These are phyloP conservation scores for Gossypium gossypioides DNA, from an alignment of 441 rosid species.

Conservation along the genomic window DNA sequence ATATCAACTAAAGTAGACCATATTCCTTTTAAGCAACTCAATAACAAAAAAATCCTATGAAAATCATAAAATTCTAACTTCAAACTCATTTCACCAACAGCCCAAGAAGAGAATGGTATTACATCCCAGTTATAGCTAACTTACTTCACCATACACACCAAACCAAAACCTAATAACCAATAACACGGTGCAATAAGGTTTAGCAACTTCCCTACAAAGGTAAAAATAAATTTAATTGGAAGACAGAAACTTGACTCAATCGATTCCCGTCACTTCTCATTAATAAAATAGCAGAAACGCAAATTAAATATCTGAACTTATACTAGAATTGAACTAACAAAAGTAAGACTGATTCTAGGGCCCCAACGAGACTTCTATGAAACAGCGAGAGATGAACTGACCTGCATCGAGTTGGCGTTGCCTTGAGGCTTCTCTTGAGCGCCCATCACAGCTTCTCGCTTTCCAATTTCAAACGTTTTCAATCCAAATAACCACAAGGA, in stretches of 20 bases:
- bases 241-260: background rate
- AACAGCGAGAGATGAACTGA: constrained; percentile 22
- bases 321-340: background rate
- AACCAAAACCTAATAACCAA: background rate
- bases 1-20: background rate
- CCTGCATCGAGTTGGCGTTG: constrained; percentile 84
- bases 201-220: background rate
- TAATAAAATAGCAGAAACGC: background rate
- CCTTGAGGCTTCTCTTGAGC: constrained; percentile 71
- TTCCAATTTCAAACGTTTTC: constrained; percentile 25
- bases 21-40: background rate
- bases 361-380: background rate
- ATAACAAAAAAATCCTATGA: background rate
- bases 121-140: background rate
- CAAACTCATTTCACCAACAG: background rate
- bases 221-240: background rate
- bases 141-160: background rate
- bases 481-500: constrained; percentile 19
- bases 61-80: background rate
- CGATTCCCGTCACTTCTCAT: background rate
- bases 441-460: constrained; percentile 51
- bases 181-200: background rate
- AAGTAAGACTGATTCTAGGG: constrained; percentile 17
- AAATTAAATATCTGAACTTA: background rate
- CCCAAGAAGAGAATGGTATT: background rate